Conservation (phyloP, 2,329 filamentous ascomycete genomes). For the Mollisia scopiformis region DNA sequence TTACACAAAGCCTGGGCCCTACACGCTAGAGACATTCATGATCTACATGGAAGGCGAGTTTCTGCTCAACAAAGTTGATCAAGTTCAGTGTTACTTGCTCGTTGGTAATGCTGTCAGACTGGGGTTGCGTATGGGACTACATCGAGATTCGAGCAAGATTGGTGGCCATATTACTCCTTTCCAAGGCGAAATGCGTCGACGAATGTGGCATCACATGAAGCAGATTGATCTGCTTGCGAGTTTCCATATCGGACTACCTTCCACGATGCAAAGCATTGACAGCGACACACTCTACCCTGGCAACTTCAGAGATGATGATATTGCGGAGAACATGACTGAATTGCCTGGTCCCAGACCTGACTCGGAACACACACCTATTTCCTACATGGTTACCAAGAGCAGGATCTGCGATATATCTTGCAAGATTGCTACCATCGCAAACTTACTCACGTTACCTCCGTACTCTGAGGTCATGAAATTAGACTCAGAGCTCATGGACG, state of each 20-base stretch:
- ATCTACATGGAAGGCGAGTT: conserved; percentile 55
- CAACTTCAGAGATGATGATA: conserved; percentile 69
- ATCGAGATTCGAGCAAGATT: conserved; percentile 49
- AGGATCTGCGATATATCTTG: conserved; percentile 51
- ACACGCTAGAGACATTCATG: conserved; percentile 53
- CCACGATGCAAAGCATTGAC: conserved; percentile 66
- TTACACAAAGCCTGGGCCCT: conserved; percentile 52
- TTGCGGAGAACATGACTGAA: conserved; percentile 55
- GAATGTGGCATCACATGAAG: conserved; percentile 56
- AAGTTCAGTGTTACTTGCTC: conserved; percentile 58
- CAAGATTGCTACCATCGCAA: conserved; percentile 52
- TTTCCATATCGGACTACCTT: conserved; percentile 69
- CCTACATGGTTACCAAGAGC: conserved; percentile 57
- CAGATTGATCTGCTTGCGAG: conserved; percentile 67
- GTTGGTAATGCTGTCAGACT: conserved; percentile 53
- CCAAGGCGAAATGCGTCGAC: conserved; percentile 73
- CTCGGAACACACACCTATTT: conserved; percentile 62
- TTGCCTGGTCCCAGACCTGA: conserved; percentile 59
- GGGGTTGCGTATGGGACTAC: conserved; percentile 61
- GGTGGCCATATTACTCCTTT: conserved; percentile 63
- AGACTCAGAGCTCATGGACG: conserved; percentile 48
- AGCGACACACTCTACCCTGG: conserved; percentile 63
- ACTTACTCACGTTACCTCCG: conserved; percentile 49
- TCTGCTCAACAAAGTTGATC: conserved; percentile 51
- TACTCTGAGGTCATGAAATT: conserved; percentile 54